Percentiles rank a stretch among this genome's conserved stretches.
Evolutionary conservation across 768 basidiomycete species (phyloP).

Genomic region (Pleurotus giganteus): DNA sequence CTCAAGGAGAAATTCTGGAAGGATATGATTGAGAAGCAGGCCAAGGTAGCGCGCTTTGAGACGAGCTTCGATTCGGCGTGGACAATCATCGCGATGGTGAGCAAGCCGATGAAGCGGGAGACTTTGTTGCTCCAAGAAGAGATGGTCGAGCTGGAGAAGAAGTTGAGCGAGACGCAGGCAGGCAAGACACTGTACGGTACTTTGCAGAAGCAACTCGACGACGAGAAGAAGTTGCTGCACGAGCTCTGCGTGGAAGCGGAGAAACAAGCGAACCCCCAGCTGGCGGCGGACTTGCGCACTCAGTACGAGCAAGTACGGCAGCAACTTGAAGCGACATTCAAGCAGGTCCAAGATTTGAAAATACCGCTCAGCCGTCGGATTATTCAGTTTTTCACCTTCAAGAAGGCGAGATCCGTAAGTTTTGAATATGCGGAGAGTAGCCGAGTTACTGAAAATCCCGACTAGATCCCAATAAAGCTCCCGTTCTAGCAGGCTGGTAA

Average conservation of each 20-base stretch:
- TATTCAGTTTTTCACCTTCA: conserved; percentile 2
- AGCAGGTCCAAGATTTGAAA: conserved; percentile 10
- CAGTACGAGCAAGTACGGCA: conserved; percentile 9
- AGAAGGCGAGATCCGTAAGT: conserved; percentile 8
- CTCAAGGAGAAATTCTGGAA: conserved; percentile 11
- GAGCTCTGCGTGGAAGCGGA: conserved; percentile 10
- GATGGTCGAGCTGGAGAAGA: conserved; percentile 7
- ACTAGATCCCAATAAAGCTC: background rate
- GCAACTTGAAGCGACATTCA: conserved; percentile 7
- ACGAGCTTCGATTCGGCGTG: conserved; percentile 10
- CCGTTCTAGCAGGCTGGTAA: no score
- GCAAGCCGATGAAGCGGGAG: background rate
- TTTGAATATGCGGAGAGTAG: background rate
- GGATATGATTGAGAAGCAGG: conserved; percentile 3
- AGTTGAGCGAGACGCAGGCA: conserved; percentile 11
- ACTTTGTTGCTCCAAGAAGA: conserved; percentile 13
- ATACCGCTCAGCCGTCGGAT: conserved; percentile 9
- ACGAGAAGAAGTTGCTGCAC: conserved; percentile 8
- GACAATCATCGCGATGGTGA: conserved; percentile 2
- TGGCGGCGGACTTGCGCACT: background rate
- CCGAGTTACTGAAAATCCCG: background rate
- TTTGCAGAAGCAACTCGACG: conserved; percentile 12
- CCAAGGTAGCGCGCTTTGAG: conserved; percentile 5
- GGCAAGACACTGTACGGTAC: conserved; percentile 6
- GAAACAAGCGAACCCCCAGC: conserved; percentile 2